phyloP scores from a whole-genome alignment of 2,329 filamentous ascomycete genomes.

The Fusarium sp. region DNA sequence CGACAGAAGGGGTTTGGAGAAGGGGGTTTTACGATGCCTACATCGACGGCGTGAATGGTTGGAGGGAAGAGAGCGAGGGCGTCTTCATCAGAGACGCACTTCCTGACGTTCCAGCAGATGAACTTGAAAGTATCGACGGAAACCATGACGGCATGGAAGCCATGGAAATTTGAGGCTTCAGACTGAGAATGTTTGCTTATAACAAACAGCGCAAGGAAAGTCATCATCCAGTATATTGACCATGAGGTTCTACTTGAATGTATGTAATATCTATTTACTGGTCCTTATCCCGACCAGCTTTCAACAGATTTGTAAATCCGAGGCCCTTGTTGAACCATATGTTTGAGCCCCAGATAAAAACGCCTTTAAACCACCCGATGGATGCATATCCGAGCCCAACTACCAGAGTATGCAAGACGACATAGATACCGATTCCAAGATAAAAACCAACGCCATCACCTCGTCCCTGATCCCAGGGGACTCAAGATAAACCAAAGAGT shows the following conservation, averaged over 20 bases:
- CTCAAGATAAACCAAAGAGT: constrained; percentile 2
- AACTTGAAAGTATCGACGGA: neutral
- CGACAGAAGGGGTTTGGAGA: constrained; percentile 60
- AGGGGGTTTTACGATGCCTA: constrained; percentile 58
- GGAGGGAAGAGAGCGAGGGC: constrained; percentile 59
- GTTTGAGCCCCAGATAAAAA: constrained; percentile 26
- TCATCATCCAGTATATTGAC: constrained; percentile 18
- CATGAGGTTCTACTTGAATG: constrained; percentile 26
- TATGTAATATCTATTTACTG: constrained; percentile 10
- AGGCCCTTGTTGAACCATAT: constrained; percentile 5
- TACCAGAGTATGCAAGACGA: constrained; percentile 18
- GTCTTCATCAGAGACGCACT: constrained; percentile 53
- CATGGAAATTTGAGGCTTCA: neutral
- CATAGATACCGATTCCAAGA: constrained; percentile 13
- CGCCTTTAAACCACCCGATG: constrained; percentile 25
- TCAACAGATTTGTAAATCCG: neutral
- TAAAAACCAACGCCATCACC: constrained; percentile 7
- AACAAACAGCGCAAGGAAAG: neutral
- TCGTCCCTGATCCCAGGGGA: neutral
- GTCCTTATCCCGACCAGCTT: constrained; percentile 1
- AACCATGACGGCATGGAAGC: constrained; percentile 7
- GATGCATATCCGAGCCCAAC: constrained; percentile 24
- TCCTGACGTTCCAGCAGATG: neutral
- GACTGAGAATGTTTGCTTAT: neutral
- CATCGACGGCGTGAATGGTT: constrained; percentile 51